Evolutionary conservation across 148 eudicot species (phyloP).

Genomic region (Drosera capensis): DNA sequence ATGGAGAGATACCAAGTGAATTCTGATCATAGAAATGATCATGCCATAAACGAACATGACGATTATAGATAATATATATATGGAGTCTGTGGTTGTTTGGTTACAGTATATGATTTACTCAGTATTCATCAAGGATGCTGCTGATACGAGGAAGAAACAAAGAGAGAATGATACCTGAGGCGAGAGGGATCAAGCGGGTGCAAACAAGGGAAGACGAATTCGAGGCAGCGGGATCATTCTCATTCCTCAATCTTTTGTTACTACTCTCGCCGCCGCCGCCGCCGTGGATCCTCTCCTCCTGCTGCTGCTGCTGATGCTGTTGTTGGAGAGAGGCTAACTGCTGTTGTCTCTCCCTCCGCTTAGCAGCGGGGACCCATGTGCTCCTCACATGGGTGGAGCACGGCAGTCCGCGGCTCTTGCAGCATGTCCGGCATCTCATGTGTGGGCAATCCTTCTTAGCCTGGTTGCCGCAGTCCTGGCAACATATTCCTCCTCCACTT

Average conservation of each 20-base stretch:
- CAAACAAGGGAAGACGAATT: slow-evolving; percentile 9
- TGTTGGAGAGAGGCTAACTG: neutral
- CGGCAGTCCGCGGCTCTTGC: slow-evolving; percentile 21
- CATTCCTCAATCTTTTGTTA: neutral
- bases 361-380: slow-evolving; percentile 26
- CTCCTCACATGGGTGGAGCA: slow-evolving; percentile 25
- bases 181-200: slow-evolving; percentile 12
- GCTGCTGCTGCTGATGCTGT: neutral
- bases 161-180: slow-evolving; percentile 10
- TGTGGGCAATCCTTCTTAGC: slow-evolving; percentile 27
- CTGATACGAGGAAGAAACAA: neutral
- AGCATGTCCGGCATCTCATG: slow-evolving; percentile 30
- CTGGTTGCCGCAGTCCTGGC: slow-evolving; percentile 35
- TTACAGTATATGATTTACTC: neutral
- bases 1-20: too few relatives aligned
- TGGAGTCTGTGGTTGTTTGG: neutral
- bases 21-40: too few relatives aligned
- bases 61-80: too few relatives aligned
- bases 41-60: too few relatives aligned
- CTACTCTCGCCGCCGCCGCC: too few relatives aligned
- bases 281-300: neutral
- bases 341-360: slow-evolving; percentile 21
- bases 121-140: too few relatives aligned
- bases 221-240: slow-evolving; percentile 5
- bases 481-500: slow-evolving; percentile 10